Base-by-base conservation (phyloP, 2,329 filamentous ascomycete genomes). In the Diaporthe longicolla region DNA sequence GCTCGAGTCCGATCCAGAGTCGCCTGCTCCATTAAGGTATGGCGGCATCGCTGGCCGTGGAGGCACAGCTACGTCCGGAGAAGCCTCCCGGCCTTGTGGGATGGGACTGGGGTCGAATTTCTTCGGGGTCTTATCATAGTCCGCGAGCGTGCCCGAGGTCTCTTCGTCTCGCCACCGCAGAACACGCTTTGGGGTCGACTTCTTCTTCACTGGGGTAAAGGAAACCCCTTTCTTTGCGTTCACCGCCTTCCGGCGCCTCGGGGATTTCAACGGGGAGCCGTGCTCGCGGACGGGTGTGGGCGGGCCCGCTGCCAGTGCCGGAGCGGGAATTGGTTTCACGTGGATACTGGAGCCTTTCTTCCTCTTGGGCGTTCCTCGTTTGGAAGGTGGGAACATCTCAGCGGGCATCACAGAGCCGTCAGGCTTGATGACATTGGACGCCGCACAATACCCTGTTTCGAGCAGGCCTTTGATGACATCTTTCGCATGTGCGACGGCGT, bases 121-220 rank as follows among this genome's bases (percentile, higher is more conserved):
- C 82, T 95, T 90, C 0, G 97, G 96, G 3, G 96, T 98, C 84
- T 95, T 94, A 80, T 96, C 94, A 81, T 96, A 98, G 81, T 98
- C 97, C 15, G 94, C 95, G 72, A 98, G 85, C 0, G 93, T 92
- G 32, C 95, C 95, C 80, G 97, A 93, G 2, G 93, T 85, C 79
- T 90, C 94, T 79, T 98, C 97, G 79, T 97, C 95, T 74, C 94
- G 92, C 97, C 97, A 99, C 77, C 96, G 91, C 8, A 99, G 96
- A 59, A 89, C 92, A 75, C 95, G 90, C 83, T 95, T 95, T 72
- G 85, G 82, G 0, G 92, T 90, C 13, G 90, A 88, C 82, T 92
- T 93, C 84, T 94, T 92, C 83, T 94, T 97, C 76, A 92, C 92
- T 0, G 95, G 95, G 1, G 95, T 95, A 80, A 97, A 97, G 40